Evolutionary conservation across 2,329 filamentous ascomycete genomes (phyloP), one percentile per base, ranked within the genome.

Genomic region (Ascochyta viciae-villosae): DNA sequence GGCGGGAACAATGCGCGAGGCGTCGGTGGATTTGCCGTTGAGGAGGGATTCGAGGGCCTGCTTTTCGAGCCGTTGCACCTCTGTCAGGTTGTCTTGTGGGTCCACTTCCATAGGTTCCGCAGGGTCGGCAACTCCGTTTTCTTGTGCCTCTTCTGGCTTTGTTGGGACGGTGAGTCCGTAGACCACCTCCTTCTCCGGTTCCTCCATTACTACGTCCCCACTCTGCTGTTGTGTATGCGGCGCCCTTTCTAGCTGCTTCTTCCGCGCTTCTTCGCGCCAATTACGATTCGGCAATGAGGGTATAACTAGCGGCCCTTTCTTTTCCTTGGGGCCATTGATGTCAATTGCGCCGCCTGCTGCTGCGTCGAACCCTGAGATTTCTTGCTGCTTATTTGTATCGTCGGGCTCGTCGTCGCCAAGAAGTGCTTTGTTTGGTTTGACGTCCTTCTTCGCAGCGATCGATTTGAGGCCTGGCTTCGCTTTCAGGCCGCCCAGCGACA

Each of bases 171-270:
- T 87, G 16, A 91, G 67, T 0, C 85, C 85, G 60, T 78, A 83
- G 6, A 77, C 72, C 2, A 77, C 76, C 78, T 68, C 64, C 22
- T 80, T 50, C 50, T 65, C 61, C 76, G 78, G 58, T 27, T 68
- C 67, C 26, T 71, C 74, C 34, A 74, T 74, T 23, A 57, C 65
- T n/a, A 72, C 74, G 37, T 67, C 70, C 31, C 19, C 44, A 29
- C 74, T 67, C 34, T 78, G 65, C 19, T 54, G 55, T 77, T 78
- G 62, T 77, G 78, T 58, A 58, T 84, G 84, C 6, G 73, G n/a
- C 85, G 86, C n/a, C 88, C 76, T 13, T 83, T 72, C 70, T 85
- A 87, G 73, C 80, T 86, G 62, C 82, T 77, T 77, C 58, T 80
- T 81, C 60, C 78, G 79, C 58, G 63, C 64, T 38, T 87, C 84